Conservation (phyloP, 2,329 filamentous ascomycete species). For the Penicillium freii region DNA sequence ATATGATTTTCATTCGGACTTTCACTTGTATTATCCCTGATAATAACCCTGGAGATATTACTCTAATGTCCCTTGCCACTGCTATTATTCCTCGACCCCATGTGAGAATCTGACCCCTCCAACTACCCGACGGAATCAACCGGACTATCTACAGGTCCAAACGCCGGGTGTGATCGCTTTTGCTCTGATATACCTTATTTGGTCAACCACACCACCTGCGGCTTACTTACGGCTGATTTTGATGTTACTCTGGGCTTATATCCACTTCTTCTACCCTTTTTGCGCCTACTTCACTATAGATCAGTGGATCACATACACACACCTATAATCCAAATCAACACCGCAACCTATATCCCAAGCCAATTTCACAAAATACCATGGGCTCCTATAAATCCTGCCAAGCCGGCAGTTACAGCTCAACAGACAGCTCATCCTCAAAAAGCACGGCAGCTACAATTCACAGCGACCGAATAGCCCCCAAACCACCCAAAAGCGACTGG, state of each 20-base stretch:
- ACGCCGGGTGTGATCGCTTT: not conserved
- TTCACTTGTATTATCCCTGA: not conserved
- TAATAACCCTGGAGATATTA: constrained; percentile 1
- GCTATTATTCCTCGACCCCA: constrained; percentile 4
- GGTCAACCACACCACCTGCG: constrained; percentile 1
- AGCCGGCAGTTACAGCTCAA: constrained; percentile 38
- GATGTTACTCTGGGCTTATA: not conserved
- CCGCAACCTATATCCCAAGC: not conserved
- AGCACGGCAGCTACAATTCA: constrained; percentile 42
- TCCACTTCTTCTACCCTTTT: constrained; percentile 1
- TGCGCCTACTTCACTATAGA: constrained; percentile 3
- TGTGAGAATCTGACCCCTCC: constrained; percentile 17
- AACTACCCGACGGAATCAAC: not conserved
- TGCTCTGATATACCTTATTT: constrained; percentile 4
- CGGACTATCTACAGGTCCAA: not conserved
- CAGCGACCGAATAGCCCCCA: constrained; percentile 33
- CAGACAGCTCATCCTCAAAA: constrained; percentile 41
- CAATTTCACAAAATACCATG: constrained; percentile 22
- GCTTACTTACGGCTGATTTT: constrained; percentile 5
- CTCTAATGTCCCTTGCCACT: constrained; percentile 1
- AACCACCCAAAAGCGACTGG: constrained; percentile 19
- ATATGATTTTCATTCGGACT: not conserved
- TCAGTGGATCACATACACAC: constrained; percentile 5
- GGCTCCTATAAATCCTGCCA: constrained; percentile 31
- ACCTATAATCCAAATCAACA: not conserved